Conservation (phyloP, 148 eudicot species). For the Limonium bicolor region DNA sequence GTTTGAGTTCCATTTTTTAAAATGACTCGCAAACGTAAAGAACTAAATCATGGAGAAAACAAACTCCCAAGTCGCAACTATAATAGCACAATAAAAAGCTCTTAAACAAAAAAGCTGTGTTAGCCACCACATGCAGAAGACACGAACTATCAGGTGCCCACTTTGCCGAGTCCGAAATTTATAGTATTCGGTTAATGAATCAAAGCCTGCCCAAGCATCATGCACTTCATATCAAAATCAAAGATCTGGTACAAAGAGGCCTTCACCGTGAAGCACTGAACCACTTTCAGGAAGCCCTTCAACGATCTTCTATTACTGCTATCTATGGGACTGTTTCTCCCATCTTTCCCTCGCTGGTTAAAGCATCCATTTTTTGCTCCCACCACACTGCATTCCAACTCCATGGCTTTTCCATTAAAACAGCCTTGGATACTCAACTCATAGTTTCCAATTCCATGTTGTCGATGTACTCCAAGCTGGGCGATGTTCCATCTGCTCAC, state of each 20-base stretch:
- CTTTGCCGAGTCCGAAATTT: too few relatives aligned
- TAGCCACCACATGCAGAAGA: too few relatives aligned
- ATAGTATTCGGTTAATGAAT: slow-evolving; percentile 7
- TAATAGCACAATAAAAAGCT: too few relatives aligned
- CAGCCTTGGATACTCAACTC: slow-evolving; percentile 15
- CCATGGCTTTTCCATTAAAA: slow-evolving; percentile 21
- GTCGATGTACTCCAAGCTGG: slow-evolving; percentile 27
- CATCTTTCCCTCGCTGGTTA: slow-evolving; percentile 35
- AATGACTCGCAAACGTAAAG: too few relatives aligned
- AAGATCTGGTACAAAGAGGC: slow-evolving; percentile 15
- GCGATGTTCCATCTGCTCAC: slow-evolving; percentile 10
- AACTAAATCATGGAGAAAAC: too few relatives aligned
- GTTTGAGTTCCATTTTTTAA: too few relatives aligned
- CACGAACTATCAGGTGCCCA: too few relatives aligned
- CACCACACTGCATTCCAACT: slow-evolving; percentile 20
- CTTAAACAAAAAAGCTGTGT: too few relatives aligned
- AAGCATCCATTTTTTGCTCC: slow-evolving; percentile 22
- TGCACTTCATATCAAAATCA: slow-evolving; percentile 7
- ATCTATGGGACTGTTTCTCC: slow-evolving; percentile 13
- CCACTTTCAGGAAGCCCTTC: slow-evolving; percentile 15
- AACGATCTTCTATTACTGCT: too few relatives aligned
- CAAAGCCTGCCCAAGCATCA: not conserved
- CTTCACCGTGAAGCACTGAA: slow-evolving; percentile 16
- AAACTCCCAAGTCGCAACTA: too few relatives aligned
- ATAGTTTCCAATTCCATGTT: slow-evolving; percentile 31